Base-by-base conservation (phyloP, 2,329 filamentous ascomycete genomes). In the Huntiella bhutanensis region DNA sequence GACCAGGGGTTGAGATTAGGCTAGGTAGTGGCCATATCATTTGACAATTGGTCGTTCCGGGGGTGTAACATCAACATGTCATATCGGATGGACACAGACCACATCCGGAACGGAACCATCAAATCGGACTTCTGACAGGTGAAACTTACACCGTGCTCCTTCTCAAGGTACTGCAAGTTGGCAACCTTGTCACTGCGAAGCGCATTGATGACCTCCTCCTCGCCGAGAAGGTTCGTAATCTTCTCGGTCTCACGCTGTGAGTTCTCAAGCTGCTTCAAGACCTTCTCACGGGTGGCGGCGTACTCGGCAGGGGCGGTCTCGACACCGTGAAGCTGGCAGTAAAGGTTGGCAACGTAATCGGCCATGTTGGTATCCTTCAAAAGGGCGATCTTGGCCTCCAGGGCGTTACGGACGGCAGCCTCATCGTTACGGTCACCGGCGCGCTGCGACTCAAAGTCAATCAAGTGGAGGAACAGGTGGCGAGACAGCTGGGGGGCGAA, bases 121-220 rank as follows among this genome's bases (percentile, higher is more conserved):
- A 17, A 33, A 40, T 15, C 40, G 34, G 15, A 4, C n/a, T 37
- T 40, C 38, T 17, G 16, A 12, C 11, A 19, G 12, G 12, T 10
- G 11, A 11, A 49, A 67, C 76, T 59, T 68, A 82, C 91, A 54
- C 80, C 83, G 65, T 98, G 88, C 58, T 91, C 82, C 66, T 94
- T 91, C 73, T 96, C 93, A 54, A 98, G 68, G 62, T 88, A 98
- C 62, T 88, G 85, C 79, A 98, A 80, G 71, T 98, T 98, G 66
- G 88, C 87, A 60, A 87, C 84, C 73, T 98, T 98, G 73, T 98
- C 91, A 62, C 82, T 91, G 56, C 91, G 74, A 59, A 98, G 71
- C 60, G 88, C 87, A 54, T 78, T 81, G 54, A 96, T 81, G 39
- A 98, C 91, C 54, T 85, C 83, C 59, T 93, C 83, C 59, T 91